Conservation (phyloP, 495 filamentous ascomycete genomes). For the Hyaloscypha finlandica region DNA sequence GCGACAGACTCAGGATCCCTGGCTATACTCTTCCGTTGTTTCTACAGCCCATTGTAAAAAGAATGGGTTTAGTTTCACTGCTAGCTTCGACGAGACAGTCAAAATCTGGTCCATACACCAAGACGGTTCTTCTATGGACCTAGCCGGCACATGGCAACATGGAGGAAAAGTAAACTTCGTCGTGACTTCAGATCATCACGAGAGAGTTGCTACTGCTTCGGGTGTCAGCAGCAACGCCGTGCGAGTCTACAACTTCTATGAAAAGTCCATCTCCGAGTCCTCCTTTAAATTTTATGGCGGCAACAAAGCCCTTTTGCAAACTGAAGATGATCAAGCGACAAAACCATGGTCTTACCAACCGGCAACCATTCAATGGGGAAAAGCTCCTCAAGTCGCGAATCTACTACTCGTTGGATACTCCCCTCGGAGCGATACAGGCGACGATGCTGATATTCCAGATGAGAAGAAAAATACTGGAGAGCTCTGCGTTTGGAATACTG, state of each 20-base stretch:
- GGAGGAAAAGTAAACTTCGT: conserved; percentile 72
- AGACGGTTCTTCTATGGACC: conserved; percentile 39
- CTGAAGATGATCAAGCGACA: conserved; percentile 7
- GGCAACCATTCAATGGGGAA: conserved; percentile 75
- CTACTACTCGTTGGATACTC: conserved; percentile 78
- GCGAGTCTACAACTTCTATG: conserved; percentile 46
- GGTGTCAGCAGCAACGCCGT: conserved; percentile 50
- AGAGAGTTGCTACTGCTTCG: conserved; percentile 52
- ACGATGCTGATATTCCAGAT: conserved; percentile 56
- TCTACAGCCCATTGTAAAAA: conserved; percentile 67
- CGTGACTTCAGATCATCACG: conserved; percentile 51
- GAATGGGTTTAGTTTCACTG: conserved; percentile 66
- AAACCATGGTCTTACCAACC: conserved; percentile 62
- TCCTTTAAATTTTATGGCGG: conserved; percentile 25
- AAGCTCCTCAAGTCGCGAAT: conserved; percentile 46
- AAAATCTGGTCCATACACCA: conserved; percentile 67
- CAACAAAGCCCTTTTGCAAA: conserved; percentile 16
- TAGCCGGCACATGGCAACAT: conserved; percentile 59
- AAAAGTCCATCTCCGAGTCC: conserved; percentile 28
- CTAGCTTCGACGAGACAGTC: conserved; percentile 78
- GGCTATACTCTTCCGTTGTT: conserved; percentile 76
- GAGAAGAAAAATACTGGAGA: conserved; percentile 60
- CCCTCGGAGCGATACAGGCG: conserved; percentile 48
- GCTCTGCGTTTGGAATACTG: conserved; percentile 70
- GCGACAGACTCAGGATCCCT: conserved; percentile 63